A percentile compares a stretch with the other conserved stretches of the same genome.
phyloP scores from a whole-genome alignment of 495 filamentous ascomycete genomes.

The Neurospora sp. region DNA sequence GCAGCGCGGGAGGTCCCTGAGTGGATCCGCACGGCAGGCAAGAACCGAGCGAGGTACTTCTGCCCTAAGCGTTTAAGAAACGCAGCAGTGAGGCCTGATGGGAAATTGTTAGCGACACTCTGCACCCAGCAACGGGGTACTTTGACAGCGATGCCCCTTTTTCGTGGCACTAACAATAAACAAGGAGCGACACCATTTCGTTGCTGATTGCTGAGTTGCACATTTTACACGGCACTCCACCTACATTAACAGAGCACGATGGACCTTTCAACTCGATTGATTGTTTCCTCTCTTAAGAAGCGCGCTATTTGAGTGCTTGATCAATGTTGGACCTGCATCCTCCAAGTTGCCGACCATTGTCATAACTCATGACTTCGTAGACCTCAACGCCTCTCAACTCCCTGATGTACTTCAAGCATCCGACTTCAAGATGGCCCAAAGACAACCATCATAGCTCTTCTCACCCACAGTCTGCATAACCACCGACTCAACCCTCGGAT shows the following conservation, averaged over 20 bases:
- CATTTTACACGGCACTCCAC: too few relatives aligned
- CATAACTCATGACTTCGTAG: not conserved
- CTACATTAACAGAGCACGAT: not conserved
- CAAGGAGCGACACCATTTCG: not conserved
- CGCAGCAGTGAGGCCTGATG: not conserved
- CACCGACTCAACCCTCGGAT: slow-evolving; percentile 34
- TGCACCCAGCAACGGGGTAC: not conserved
- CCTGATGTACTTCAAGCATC: slow-evolving; percentile 3
- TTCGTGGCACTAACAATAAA: not conserved
- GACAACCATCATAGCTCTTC: slow-evolving; percentile 43
- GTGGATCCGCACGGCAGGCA: not conserved
- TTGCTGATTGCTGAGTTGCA: not conserved
- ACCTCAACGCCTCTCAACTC: not conserved
- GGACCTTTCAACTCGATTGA: not conserved
- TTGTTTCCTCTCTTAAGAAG: too few relatives aligned
- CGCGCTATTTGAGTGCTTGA: not conserved
- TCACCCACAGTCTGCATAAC: slow-evolving; percentile 42
- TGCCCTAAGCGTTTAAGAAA: not conserved
- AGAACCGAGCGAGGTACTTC: not conserved
- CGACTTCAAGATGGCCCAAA: slow-evolving; percentile 28
- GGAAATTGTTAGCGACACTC: not conserved
- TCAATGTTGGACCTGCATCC: not conserved
- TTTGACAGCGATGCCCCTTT: not conserved
- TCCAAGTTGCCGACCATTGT: not conserved
- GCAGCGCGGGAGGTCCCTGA: not conserved